Evolutionary conservation across 768 basidiomycete genomes (phyloP), one percentile per base, ranked within the genome.

Genomic region (Lactarius deliciosus): DNA sequence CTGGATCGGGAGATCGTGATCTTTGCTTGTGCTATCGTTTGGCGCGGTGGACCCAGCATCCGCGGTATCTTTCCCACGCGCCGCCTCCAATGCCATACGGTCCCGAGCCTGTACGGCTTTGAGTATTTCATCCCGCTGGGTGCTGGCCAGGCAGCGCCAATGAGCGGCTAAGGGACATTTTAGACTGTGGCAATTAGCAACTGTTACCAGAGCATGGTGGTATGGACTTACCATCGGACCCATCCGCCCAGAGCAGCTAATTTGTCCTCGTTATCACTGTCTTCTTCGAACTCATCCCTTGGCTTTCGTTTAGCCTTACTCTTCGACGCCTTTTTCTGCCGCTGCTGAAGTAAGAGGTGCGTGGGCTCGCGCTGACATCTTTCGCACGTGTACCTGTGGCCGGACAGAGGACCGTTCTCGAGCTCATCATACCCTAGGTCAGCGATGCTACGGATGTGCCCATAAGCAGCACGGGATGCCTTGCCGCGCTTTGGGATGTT

Each of bases 111-210:
- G 81, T 22, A 84, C 84, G 64, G 90, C 90, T 71, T 83, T 86
- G 41, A 87, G 77, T 36, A 95, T 88, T 68, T 92, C 90, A 41
- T 89, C 87, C 43, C 85, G 84, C 73, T 91, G 88, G 22, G 80
- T 80, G 56, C 73, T 75, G 16, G 87, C 82, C 32, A 94, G 78
- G 74, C 92, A 94, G 43, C 76, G 82, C 90, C 90, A 94, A 74
- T 94, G 92, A 45, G 84, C 85, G 25, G 82, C 81, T 54, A 92
- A 85, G 16, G 90, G 88, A 67, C 92, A 95, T 74, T 86, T 89
- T 50, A 92, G 80, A 73, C 91, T 93, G 64, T 41, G 75, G 10
- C 74, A 57, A 50, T 66, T 43, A 20, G 47, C 38, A 53, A 61
- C 54, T 56, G 54, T 53, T 6, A 62, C n/a, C n/a, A 59, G 25